Conservation (phyloP, 2,329 filamentous ascomycete species). For the Fusarium incarnatum region DNA sequence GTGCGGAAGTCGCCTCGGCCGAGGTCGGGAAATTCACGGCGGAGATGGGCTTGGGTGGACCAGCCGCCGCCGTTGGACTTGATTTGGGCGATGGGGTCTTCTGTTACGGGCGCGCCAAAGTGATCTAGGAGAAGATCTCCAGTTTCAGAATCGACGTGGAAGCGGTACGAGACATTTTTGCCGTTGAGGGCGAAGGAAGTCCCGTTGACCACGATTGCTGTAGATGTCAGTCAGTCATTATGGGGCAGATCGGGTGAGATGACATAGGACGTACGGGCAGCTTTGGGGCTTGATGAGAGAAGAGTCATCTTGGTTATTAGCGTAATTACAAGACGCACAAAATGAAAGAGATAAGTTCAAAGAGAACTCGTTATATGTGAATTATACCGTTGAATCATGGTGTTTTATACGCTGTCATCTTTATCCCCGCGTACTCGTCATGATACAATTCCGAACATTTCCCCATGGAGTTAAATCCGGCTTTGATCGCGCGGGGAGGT, state of each 20-base stretch:
- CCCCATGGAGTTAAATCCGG: slow-evolving; percentile 28
- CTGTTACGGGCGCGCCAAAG: slow-evolving; percentile 67
- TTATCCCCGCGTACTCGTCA: background rate
- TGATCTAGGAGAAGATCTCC: slow-evolving; percentile 71
- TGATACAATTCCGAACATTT: slow-evolving; percentile 29
- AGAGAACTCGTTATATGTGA: background rate
- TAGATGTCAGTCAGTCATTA: background rate
- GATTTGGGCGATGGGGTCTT: slow-evolving; percentile 59
- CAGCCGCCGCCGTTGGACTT: slow-evolving; percentile 60
- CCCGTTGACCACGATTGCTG: slow-evolving; percentile 66
- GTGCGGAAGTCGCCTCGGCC: slow-evolving; percentile 72
- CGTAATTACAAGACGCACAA: too few relatives aligned
- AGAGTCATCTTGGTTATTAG: slow-evolving; percentile 9
- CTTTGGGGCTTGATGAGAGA: background rate
- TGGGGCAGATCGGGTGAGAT: too few relatives aligned
- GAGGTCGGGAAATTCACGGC: slow-evolving; percentile 73
- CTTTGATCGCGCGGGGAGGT: slow-evolving; percentile 15
- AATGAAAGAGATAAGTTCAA: background rate
- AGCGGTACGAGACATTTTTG: slow-evolving; percentile 69
- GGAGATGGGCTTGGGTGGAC: slow-evolving; percentile 62
- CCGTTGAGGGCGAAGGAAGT: slow-evolving; percentile 68
- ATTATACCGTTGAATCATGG: rapidly evolving
- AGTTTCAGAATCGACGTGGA: slow-evolving; percentile 68
- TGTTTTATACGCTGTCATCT: background rate
- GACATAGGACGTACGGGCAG: slow-evolving; percentile 5